Percentiles rank a stretch among this genome's conserved stretches.
Conservation (phyloP, 768 basidiomycete genomes). For the Pisolithus marmoratus region DNA sequence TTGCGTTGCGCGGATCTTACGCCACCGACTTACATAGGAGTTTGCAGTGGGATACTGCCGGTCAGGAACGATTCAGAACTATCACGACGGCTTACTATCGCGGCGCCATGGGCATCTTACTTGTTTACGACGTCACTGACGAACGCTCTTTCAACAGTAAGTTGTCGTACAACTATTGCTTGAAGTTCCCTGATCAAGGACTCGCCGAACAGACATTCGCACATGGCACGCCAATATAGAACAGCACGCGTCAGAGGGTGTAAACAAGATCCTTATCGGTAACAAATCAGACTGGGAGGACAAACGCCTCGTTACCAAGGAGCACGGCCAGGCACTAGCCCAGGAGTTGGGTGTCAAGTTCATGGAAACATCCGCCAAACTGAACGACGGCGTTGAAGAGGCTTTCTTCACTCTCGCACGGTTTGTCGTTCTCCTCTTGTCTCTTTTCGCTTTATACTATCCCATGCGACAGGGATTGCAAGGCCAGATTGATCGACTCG, state of each 20-base stretch:
- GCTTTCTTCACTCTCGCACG: conserved; percentile 96
- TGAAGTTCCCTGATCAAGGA: not conserved
- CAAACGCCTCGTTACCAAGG: conserved; percentile 86
- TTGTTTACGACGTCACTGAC: conserved; percentile 98
- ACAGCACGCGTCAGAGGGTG: conserved; percentile 97
- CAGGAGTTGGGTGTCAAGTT: conserved; percentile 93
- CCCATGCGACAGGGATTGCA: conserved; percentile 72
- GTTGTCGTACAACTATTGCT: conserved; percentile 30
- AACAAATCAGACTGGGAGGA: conserved; percentile 99
- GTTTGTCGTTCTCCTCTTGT: conserved; percentile 40
- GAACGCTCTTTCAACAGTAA: conserved; percentile 92
- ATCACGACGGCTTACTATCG: conserved; percentile 99
- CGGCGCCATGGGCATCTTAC: conserved; percentile 96
- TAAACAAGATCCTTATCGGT: conserved; percentile 98
- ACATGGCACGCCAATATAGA: conserved; percentile 98
- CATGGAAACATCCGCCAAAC: conserved; percentile 97
- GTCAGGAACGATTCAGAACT: conserved; percentile 97
- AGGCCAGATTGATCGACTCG: conserved; percentile 93
- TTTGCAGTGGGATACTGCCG: conserved; percentile 94
- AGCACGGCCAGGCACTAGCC: conserved; percentile 89
- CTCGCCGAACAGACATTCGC: conserved; percentile 69
- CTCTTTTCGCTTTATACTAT: not conserved
- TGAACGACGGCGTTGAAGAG: conserved; percentile 96
- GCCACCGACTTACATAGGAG: not conserved
- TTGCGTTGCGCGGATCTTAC: not conserved